Evolutionary conservation across 768 basidiomycete species (phyloP), one percentile per base, ranked within the genome.

Genomic region (Trametes coccinea): DNA sequence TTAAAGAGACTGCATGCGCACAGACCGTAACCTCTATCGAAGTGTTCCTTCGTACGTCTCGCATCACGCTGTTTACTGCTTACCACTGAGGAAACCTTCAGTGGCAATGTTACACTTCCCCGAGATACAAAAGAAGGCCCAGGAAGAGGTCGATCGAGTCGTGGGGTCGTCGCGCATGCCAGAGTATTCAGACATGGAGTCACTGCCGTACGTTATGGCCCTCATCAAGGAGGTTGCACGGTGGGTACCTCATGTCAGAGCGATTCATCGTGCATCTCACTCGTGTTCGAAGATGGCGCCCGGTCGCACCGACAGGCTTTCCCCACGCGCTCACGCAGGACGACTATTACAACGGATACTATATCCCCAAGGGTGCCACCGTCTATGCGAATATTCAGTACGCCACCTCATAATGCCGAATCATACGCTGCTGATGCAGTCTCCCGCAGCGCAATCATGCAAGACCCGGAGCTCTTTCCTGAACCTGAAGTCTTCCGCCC

Each of bases 91-190:
- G 11, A 14, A 33, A 13, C 22, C 34, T 40, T 10, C 16, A 64
- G 66, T 75, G 4, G 74, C 72, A 0, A 73, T 73, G 72, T 60
- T 71, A 2, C 67, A 72, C 16, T 58, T 65, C 52, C 72, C 72
- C 10, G 69, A 70, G 3, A 63, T 69, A 9, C 68, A 70, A 52
- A 45, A 43, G 14, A 64, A 59, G 14, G 72, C 72, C 0, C 74
- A 73, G 55, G 66, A n/a, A 22, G 71, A 73, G 65, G 62, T 74
- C 29, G 74, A 74, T 56, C 16, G 11, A 5, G 65, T 72, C 9
- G 63, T 73, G 2, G 72, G 71, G 8, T 10, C 43, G 14, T 66
- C 65, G 30, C 65, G 73, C 3, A 67, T 74, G 43, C 73, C 73
- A 9, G 58, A 63, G 9, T 67, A 67, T 34, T 48, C 5, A 4